Percentiles rank a stretch among this genome's conserved stretches.
Evolutionary conservation across 208 protist species (phyloP).

Genomic region (Blastocrithidia nonstop): DNA sequence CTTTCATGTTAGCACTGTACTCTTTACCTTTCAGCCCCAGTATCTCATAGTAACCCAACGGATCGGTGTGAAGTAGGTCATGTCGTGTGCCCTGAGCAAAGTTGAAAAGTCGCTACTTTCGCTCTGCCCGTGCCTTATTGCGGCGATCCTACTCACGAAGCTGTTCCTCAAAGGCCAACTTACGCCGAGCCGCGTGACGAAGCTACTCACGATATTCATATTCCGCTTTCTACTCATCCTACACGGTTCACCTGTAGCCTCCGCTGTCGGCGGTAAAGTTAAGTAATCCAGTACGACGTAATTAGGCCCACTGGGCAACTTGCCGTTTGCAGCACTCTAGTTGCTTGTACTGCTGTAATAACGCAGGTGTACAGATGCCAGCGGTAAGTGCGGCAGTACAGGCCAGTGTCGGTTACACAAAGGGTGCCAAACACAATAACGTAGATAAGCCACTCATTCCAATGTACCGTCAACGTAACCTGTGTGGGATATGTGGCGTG

Average conservation of each 20-base stretch:
- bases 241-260: conserved; percentile 69
- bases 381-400: conserved; percentile 37
- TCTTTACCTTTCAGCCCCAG: conserved; percentile 67
- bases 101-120: background rate
- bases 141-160: conserved; percentile 72
- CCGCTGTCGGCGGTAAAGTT: conserved; percentile 64
- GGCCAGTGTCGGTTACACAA: conserved; percentile 44
- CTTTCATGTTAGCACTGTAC: conserved; percentile 49
- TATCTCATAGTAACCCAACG: conserved; percentile 79
- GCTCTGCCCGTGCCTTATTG: conserved; percentile 20
- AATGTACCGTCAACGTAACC: conserved; percentile 11
- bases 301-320: background rate
- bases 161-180: conserved; percentile 58
- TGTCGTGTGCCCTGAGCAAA: background rate
- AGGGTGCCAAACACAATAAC: conserved; percentile 11
- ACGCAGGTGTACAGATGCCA: conserved; percentile 9
- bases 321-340: conserved; percentile 10
- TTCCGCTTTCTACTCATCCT: conserved; percentile 72
- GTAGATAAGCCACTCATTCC: no score
- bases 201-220: conserved; percentile 85
- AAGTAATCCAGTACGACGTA: conserved; percentile 27
- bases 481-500: conserved; percentile 22
- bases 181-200: conserved; percentile 39
- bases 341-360: conserved; percentile 12
- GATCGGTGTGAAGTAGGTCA: conserved; percentile 59